Evolutionary conservation across 2,329 filamentous ascomycete species (phyloP).

Genomic region (Aureobasidium melanogenum): DNA sequence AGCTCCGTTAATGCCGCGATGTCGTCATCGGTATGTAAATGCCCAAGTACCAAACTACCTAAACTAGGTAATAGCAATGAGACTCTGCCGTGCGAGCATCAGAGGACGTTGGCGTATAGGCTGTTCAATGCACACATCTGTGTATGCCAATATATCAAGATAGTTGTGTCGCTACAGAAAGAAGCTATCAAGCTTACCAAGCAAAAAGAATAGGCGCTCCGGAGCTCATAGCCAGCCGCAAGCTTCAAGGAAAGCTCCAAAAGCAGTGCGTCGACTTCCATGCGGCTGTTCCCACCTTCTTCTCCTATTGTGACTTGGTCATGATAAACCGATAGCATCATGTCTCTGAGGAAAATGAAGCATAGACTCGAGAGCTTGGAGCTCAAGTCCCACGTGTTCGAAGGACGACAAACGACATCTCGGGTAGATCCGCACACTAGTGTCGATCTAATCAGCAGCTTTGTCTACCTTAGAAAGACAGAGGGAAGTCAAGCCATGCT

Average conservation of each 20-base stretch:
- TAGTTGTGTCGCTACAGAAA: too few relatives aligned
- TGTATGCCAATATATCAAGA: neutral
- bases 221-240: neutral
- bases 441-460: constrained; percentile 8
- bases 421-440: neutral
- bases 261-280: neutral
- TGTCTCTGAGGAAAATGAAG: neutral
- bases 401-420: neutral
- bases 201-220: neutral
- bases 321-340: too few relatives aligned
- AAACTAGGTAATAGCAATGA: too few relatives aligned
- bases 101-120: neutral
- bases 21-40: constrained; percentile 1
- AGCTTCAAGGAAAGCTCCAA: too few relatives aligned
- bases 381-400: neutral
- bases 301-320: neutral
- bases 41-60: too few relatives aligned
- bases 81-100: neutral
- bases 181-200: neutral
- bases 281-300: too few relatives aligned
- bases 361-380: neutral
- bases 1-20: neutral
- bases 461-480: neutral
- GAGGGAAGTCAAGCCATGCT: neutral
- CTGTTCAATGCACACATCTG: neutral